Evolutionary conservation across 208 protist genomes (phyloP).

Genomic region (Acanthamoeba lenticulata): DNA sequence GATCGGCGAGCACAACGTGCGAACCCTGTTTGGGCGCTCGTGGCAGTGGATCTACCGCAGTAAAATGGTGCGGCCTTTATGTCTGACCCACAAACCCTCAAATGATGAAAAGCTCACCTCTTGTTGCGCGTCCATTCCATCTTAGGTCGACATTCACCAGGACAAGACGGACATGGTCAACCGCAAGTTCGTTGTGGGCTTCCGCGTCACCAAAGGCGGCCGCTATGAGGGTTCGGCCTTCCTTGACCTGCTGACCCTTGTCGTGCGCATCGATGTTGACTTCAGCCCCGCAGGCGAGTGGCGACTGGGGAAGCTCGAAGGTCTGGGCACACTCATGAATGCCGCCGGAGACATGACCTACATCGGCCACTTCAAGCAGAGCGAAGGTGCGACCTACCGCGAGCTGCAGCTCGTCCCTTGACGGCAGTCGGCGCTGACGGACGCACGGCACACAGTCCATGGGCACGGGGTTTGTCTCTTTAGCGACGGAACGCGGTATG

Average conservation of each 20-base stretch:
- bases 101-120: not conserved
- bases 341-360: constrained; percentile 1
- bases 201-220: not conserved
- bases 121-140: not conserved
- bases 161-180: not conserved
- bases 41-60: constrained; percentile 34
- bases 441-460: not conserved
- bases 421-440: too few species aligned
- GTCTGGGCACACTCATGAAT: constrained; percentile 5
- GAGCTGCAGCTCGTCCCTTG: not conserved
- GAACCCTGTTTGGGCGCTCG: not conserved
- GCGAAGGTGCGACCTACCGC: not conserved
- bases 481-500: constrained; percentile 13
- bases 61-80: not conserved
- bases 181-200: not conserved
- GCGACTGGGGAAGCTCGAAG: not conserved
- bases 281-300: not conserved
- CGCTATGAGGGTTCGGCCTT: not conserved
- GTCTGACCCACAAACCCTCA: not conserved
- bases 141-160: not conserved
- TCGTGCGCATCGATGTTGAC: not conserved
- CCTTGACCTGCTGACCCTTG: not conserved
- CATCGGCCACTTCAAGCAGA: not conserved
- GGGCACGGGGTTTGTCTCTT: not conserved
- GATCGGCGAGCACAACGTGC: not conserved